Evolutionary conservation across 768 basidiomycete genomes (phyloP).

Genomic region (Dioszegia aurantiaca): DNA sequence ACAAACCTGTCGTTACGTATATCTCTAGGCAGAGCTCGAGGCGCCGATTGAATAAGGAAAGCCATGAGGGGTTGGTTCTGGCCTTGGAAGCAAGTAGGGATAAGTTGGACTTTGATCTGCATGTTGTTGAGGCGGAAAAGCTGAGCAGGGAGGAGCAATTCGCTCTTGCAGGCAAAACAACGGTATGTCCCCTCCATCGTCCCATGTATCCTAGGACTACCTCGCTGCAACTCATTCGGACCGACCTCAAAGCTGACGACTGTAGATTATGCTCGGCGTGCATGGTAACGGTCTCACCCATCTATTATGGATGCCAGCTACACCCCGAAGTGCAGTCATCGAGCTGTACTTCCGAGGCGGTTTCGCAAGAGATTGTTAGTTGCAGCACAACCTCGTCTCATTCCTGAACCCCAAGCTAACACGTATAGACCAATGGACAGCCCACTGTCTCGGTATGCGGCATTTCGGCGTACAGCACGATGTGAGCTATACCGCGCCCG

Average conservation of each 20-base stretch:
- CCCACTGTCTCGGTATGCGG: constrained; percentile 46
- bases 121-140: constrained; percentile 51
- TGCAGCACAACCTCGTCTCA: too few relatives aligned
- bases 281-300: constrained; percentile 89
- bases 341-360: constrained; percentile 85
- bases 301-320: constrained; percentile 87
- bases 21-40: constrained; percentile 77
- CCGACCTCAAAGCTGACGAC: too few relatives aligned
- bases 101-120: constrained; percentile 66
- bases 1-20: constrained; percentile 80
- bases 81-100: constrained; percentile 69
- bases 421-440: constrained; percentile 49
- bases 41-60: constrained; percentile 69
- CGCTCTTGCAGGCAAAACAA: constrained; percentile 48
- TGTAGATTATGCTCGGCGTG: constrained; percentile 87
- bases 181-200: too few relatives aligned
- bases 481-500: constrained; percentile 39
- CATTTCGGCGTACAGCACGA: constrained; percentile 51
- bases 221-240: too few relatives aligned
- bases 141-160: constrained; percentile 51
- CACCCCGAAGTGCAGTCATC: constrained; percentile 76
- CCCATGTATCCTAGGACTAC: too few relatives aligned
- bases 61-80: constrained; percentile 74
- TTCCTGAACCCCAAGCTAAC: background rate
- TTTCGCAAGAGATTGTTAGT: constrained; percentile 83